These are phyloP conservation scores for Litsea cubeba DNA, from an alignment of 164 flowering plant genomes.

Conservation along the genomic window DNA sequence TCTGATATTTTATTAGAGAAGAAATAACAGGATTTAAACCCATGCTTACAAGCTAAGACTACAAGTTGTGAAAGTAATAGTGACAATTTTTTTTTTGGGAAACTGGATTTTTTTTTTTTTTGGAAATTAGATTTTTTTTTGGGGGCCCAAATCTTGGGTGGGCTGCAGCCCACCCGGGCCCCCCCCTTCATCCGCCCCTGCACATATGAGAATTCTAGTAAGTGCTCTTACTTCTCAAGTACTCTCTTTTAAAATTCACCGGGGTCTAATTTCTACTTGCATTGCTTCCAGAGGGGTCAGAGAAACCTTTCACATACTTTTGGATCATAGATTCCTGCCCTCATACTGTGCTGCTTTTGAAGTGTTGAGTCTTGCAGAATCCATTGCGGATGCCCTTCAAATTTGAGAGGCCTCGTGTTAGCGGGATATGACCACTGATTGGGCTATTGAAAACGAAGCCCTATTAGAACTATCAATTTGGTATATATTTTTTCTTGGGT, in stretches of 20 bases:
- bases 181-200: too few relatives aligned
- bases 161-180: too few relatives aligned
- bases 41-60: too few relatives aligned
- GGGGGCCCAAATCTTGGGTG: too few relatives aligned
- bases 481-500: too few relatives aligned
- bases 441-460: not conserved
- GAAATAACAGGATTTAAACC: too few relatives aligned
- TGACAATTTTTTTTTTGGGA: too few relatives aligned
- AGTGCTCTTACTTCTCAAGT: not conserved
- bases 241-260: not conserved
- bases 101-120: too few relatives aligned
- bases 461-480: too few relatives aligned
- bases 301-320: slow-evolving; percentile 68
- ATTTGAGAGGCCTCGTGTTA: slow-evolving; percentile 30
- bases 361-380: slow-evolving; percentile 84
- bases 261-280: not conserved
- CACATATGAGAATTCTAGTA: slow-evolving; percentile 53
- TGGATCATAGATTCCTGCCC: slow-evolving; percentile 99
- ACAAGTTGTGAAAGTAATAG: too few relatives aligned
- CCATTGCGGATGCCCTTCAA: slow-evolving; percentile 92
- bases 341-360: slow-evolving; percentile 89
- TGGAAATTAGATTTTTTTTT: too few relatives aligned
- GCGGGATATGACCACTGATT: not conserved
- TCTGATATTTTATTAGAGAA: too few relatives aligned
- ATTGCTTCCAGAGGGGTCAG: slow-evolving; percentile 27